Percentiles rank a stretch among this genome's conserved stretches.
Evolutionary conservation across 2,329 filamentous ascomycete genomes (phyloP).

Genomic region (Hymenoscyphus fraxineus): DNA sequence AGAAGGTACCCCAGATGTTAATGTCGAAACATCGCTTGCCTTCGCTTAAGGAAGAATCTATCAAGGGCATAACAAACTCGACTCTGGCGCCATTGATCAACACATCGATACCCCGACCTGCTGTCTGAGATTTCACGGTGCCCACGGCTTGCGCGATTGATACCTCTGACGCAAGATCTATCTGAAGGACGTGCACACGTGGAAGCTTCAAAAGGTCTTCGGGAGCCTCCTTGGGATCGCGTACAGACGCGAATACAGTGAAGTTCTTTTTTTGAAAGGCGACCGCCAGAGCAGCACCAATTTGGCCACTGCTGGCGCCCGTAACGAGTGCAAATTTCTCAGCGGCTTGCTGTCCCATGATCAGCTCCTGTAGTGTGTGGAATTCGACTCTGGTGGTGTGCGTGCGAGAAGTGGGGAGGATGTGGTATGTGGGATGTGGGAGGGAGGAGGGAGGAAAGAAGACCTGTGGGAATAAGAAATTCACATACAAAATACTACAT

Average conservation of each 20-base stretch:
- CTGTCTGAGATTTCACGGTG: slow-evolving; percentile 5
- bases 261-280: slow-evolving; percentile 11
- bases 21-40: slow-evolving; percentile 12
- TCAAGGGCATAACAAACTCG: slow-evolving; percentile 12
- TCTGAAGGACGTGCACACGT: not conserved
- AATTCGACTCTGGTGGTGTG: too few species aligned
- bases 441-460: too few species aligned
- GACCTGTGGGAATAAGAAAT: too few species aligned
- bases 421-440: too few species aligned
- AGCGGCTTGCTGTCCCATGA: not conserved
- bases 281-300: slow-evolving; percentile 7
- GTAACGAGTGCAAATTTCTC: slow-evolving; percentile 9
- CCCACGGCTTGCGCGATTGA: slow-evolving; percentile 2
- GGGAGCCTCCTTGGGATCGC: not conserved
- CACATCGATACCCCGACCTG: slow-evolving; percentile 4
- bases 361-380: too few species aligned
- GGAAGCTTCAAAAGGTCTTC: not conserved
- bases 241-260: slow-evolving; percentile 7
- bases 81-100: slow-evolving; percentile 14
- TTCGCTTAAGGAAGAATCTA: slow-evolving; percentile 9
- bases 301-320: slow-evolving; percentile 9
- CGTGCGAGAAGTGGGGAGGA: too few species aligned
- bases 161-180: not conserved
- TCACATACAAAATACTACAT: too few species aligned
- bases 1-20: slow-evolving; percentile 20